phyloP scores from a whole-genome alignment of 192 early-diverging fungal species.

The Coemansia reversa region DNA sequence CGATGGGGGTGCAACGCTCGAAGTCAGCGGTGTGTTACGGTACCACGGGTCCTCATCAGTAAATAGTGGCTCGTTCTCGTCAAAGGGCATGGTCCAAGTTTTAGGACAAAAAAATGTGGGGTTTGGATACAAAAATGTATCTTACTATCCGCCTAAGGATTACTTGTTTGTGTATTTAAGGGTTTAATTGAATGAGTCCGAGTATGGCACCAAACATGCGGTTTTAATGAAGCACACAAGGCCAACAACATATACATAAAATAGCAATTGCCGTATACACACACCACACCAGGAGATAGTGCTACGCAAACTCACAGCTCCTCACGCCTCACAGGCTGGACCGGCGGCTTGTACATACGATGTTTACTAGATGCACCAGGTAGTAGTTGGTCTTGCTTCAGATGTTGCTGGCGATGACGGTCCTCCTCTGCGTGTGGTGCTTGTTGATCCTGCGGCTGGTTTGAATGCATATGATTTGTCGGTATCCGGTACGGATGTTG shows the following conservation, averaged over 20 bases:
- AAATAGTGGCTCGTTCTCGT: slow-evolving; percentile 18
- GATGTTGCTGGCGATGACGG: background rate
- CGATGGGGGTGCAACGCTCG: slow-evolving; percentile 30
- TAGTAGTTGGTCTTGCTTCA: background rate
- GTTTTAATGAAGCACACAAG: background rate
- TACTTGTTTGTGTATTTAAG: background rate
- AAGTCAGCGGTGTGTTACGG: slow-evolving; percentile 15
- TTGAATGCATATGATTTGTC: no score
- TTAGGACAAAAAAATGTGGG: background rate
- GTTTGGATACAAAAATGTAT: background rate
- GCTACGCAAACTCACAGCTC: background rate
- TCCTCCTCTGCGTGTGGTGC: background rate
- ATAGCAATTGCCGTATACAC: background rate
- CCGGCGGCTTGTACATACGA: background rate
- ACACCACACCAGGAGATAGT: no score
- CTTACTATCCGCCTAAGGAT: background rate
- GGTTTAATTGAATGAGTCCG: background rate
- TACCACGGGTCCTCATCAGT: slow-evolving; percentile 36
- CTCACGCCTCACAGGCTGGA: slow-evolving; percentile 4
- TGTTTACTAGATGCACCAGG: background rate
- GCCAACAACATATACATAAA: background rate
- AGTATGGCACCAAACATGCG: background rate
- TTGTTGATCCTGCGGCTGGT: background rate
- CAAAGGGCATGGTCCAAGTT: slow-evolving; percentile 11
- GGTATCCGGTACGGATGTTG: no score